Evolutionary conservation across 495 filamentous ascomycete genomes (phyloP).

Genomic region (Penicillium ochrochloron): DNA sequence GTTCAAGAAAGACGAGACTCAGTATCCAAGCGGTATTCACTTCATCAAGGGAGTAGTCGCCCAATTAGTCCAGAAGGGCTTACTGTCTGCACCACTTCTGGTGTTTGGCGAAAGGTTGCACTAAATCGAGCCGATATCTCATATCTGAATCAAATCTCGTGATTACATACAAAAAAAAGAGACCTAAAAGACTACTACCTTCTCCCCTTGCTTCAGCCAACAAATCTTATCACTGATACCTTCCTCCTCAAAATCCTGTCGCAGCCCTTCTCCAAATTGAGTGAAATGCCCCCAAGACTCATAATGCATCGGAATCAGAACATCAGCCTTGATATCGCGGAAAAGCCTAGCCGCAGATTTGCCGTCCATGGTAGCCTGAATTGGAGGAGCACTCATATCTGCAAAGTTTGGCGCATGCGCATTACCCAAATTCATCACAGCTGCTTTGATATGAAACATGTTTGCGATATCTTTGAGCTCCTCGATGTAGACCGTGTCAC

Average conservation of each 20-base stretch:
- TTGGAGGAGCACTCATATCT: not conserved
- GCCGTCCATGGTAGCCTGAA: constrained; percentile 58
- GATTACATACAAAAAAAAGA: not conserved
- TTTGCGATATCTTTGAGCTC: constrained; percentile 39
- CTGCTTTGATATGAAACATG: constrained; percentile 28
- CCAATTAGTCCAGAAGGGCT: not conserved
- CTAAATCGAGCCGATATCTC: not conserved
- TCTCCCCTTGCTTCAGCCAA: constrained; percentile 30
- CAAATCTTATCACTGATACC: constrained; percentile 32
- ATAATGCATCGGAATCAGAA: constrained; percentile 58
- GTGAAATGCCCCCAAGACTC: constrained; percentile 57
- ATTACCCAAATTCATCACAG: constrained; percentile 36
- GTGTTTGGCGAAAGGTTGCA: constrained; percentile 3
- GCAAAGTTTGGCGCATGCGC: not conserved
- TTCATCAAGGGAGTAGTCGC: not conserved
- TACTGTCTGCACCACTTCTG: not conserved
- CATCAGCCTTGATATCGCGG: constrained; percentile 47
- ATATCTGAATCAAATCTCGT: not conserved
- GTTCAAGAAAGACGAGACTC: not conserved
- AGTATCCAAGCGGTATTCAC: not conserved
- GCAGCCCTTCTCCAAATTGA: constrained; percentile 34
- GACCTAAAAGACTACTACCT: not conserved
- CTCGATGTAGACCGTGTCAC: constrained; percentile 57
- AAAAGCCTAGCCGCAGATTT: constrained; percentile 47
- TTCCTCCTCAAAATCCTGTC: constrained; percentile 32